Base-by-base conservation (phyloP, 176 grass and related monocot genomes). In the Aegilops umbellulata region DNA sequence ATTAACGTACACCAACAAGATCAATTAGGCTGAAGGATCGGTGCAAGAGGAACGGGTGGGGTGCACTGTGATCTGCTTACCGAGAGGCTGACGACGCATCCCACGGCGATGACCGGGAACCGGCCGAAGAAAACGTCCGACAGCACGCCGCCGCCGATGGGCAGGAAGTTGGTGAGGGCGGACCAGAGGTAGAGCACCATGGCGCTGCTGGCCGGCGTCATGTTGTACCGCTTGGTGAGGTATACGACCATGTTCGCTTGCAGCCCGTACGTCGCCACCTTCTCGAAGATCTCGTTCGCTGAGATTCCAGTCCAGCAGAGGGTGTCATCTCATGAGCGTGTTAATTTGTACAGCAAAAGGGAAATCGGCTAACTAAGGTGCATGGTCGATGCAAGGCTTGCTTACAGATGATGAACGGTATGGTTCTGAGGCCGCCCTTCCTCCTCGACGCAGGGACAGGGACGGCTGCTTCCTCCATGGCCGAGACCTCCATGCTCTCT, bases 251-350 rank as follows among this genome's bases (percentile, higher is more conserved):
- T 95, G 81, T 93, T 95, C 17, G 84, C 27, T 6, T 75, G 41
- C 30, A 95, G 81, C 58, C 94, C 94, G 42, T 68, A 71, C 36
- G 86, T 80, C 7, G 94, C 91, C 74, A 91, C 77, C 72, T 87
- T 95, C 74, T 95, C 94, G 17, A 95, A 91, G 44, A 93, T 89
- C 85, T 95, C 94, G 69, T 93, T 95, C 69, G 80, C 91, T 95
- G 81, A 39, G 19, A 38, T 2, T 61, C 47, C 22, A 3, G 74
- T 22, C 22, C 25, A 41, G 19, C 30, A 74, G 24, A 51, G 17
- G 41, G 34, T 17, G 47, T 51, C 47, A 51, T 64, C 53, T 14
- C 31, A 38, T 78, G 51, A 60, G 6, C 16, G 8, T 11, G 16
- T 76, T 12, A 22, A 20, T 29, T 16, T 47, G 29, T 29, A 35